A percentile compares a stretch with the other conserved stretches of the same genome.
phyloP scores from a whole-genome alignment of 345 rosid genomes.

The Arabidopsis arenosa region DNA sequence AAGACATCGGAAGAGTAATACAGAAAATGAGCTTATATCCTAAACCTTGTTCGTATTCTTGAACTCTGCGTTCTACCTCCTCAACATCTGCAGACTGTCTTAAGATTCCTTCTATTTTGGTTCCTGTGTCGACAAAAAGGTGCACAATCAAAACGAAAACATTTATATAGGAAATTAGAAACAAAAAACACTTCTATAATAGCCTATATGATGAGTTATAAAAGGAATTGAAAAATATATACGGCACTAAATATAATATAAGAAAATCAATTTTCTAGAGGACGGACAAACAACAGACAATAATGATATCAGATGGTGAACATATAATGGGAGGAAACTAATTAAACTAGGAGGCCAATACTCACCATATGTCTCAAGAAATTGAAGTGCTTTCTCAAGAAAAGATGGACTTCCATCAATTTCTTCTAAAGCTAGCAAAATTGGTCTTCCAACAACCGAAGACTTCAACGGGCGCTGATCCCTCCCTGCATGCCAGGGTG shows the following conservation, averaged over 20 bases:
- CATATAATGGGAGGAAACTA: neutral
- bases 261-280: neutral
- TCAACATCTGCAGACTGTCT: constrained; percentile 98
- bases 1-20: neutral
- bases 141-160: constrained; percentile 39
- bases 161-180: constrained; percentile 1
- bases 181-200: neutral
- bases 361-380: constrained; percentile 92
- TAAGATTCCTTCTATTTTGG: constrained; percentile 88
- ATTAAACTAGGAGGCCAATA: constrained; percentile 24
- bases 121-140: constrained; percentile 53
- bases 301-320: neutral
- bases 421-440: constrained; percentile 96
- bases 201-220: constrained; percentile 1
- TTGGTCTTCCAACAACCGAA: constrained; percentile 95
- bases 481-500: constrained; percentile 63
- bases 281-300: constrained; percentile 5
- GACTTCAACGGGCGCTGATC: constrained; percentile 91
- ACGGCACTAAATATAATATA: constrained; percentile 1
- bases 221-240: neutral
- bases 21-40: constrained; percentile 9
- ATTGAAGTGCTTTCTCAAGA: constrained; percentile 95
- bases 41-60: constrained; percentile 90
- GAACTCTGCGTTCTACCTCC: constrained; percentile 94
- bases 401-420: constrained; percentile 98